Conservation (phyloP, 1,284 basidiomycete species). For the Porodaedalea pini region DNA sequence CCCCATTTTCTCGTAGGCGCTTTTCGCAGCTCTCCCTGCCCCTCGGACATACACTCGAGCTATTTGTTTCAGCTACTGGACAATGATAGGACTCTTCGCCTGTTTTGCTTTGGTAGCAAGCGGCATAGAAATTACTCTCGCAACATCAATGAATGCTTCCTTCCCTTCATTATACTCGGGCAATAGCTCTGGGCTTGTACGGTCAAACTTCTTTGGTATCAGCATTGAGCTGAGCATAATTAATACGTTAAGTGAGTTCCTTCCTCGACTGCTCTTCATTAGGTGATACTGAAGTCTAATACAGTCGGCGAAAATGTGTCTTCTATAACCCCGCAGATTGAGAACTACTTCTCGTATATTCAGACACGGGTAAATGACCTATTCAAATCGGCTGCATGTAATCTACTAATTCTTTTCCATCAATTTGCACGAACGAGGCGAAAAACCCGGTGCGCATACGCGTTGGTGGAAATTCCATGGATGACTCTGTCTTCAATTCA, state of each 20-base stretch:
- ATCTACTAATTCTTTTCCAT: neutral
- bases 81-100: no score
- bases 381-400: no score
- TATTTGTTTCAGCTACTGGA: no score
- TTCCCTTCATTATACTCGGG: neutral
- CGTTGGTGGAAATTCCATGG: constrained; percentile 47
- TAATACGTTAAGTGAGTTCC: constrained; percentile 34
- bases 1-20: no score
- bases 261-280: neutral
- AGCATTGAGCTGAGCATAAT: constrained; percentile 42
- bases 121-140: neutral
- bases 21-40: no score
- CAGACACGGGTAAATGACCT: constrained; percentile 26
- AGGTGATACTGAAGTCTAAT: neutral
- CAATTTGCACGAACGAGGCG: constrained; percentile 28
- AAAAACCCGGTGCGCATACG: constrained; percentile 40
- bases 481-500: constrained; percentile 37
- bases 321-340: constrained; percentile 34
- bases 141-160: constrained; percentile 2
- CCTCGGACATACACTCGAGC: no score
- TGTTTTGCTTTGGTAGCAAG: neutral
- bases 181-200: constrained; percentile 29
- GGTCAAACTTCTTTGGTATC: constrained; percentile 40
- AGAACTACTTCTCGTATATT: constrained; percentile 38
- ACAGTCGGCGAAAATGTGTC: constrained; percentile 40